These are phyloP conservation scores for Phytophthora syringae DNA, from an alignment of 352 stramenopile species.

Conservation along the genomic window DNA sequence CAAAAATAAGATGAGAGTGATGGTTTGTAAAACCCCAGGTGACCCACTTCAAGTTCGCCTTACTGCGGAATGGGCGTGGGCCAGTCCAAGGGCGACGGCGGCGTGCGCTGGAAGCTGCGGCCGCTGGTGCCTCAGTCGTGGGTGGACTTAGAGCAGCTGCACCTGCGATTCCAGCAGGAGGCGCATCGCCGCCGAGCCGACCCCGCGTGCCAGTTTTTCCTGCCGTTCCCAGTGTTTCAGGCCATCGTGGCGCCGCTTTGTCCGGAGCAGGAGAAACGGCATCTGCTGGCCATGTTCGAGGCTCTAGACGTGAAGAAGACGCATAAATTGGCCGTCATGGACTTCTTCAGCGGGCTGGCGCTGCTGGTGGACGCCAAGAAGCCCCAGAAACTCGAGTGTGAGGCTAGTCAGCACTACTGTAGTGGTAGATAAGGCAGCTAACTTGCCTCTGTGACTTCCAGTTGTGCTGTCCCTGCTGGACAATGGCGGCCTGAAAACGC, in stretches of 20 bases:
- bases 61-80: constrained; percentile 48
- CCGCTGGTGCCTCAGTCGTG: constrained; percentile 56
- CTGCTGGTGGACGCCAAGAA: constrained; percentile 73
- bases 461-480: constrained; percentile 69
- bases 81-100: constrained; percentile 48
- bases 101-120: constrained; percentile 44
- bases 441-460: constrained; percentile 18
- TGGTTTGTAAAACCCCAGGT: no score
- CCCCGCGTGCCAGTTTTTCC: constrained; percentile 56
- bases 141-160: constrained; percentile 60
- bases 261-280: constrained; percentile 39
- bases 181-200: constrained; percentile 42
- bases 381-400: constrained; percentile 68
- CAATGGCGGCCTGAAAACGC: constrained; percentile 59
- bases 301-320: constrained; percentile 36
- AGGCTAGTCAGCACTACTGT: constrained; percentile 10
- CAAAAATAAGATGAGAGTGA: not conserved
- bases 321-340: constrained; percentile 45
- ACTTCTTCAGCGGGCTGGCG: constrained; percentile 71
- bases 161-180: constrained; percentile 71
- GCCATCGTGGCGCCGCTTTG: constrained; percentile 47
- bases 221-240: constrained; percentile 58
- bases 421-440: not conserved
- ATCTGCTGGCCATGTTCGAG: constrained; percentile 55
- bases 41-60: no score